Percentiles rank a stretch among this genome's conserved stretches.
These are phyloP conservation scores for Fusarium redolens DNA, from an alignment of 2,329 filamentous ascomycete genomes.

Conservation along the genomic window DNA sequence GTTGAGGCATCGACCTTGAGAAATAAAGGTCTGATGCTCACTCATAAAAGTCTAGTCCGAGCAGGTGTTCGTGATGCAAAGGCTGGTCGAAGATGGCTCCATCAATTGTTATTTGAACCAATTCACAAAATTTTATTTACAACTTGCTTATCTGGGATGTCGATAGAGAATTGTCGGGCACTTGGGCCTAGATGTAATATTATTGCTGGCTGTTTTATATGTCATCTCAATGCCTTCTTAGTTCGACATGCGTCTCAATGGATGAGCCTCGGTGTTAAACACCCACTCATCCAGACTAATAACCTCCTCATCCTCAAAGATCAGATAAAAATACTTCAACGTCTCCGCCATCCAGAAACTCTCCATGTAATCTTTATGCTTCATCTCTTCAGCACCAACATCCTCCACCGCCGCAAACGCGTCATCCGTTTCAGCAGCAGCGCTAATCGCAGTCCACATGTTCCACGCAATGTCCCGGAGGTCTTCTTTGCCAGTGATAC, in stretches of 20 bases:
- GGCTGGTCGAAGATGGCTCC: background rate
- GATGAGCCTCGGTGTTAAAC: conserved; percentile 67
- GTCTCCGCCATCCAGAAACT: conserved; percentile 79
- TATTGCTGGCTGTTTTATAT: background rate
- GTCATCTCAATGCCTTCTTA: background rate
- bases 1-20: background rate
- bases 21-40: background rate
- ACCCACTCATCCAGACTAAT: conserved; percentile 77
- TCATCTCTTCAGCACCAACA: conserved; percentile 63
- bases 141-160: background rate
- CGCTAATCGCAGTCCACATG: conserved; percentile 75
- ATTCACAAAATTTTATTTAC: background rate
- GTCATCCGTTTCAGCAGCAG: conserved; percentile 67
- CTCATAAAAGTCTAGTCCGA: no score
- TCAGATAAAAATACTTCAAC: conserved; percentile 79
- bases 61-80: background rate
- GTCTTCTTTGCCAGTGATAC: conserved; percentile 74
- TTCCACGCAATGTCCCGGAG: conserved; percentile 77
- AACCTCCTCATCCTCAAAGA: conserved; percentile 73
- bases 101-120: background rate
- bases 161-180: background rate
- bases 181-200: no score
- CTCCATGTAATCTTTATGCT: conserved; percentile 72
- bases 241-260: conserved; percentile 46
- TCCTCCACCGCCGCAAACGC: conserved; percentile 75